A percentile compares a stretch with the other conserved stretches of the same genome.
Evolutionary conservation across 768 basidiomycete genomes (phyloP).

Genomic region (Lactifluus piperatus): DNA sequence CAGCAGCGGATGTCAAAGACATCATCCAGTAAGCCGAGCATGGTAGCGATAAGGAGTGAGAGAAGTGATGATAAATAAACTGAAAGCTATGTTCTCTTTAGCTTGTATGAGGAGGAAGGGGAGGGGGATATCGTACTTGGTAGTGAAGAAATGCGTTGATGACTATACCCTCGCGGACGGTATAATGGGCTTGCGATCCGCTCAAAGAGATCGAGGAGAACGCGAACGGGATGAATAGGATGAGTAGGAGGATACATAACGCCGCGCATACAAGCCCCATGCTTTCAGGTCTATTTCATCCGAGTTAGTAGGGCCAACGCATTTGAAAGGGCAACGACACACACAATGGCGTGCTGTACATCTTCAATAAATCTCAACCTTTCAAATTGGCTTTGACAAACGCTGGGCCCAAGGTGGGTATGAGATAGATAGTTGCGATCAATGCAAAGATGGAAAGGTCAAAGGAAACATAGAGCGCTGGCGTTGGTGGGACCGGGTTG

Average conservation of each 20-base stretch:
- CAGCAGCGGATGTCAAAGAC: slow-evolving; percentile 98
- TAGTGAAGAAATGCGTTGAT: slow-evolving; percentile 69
- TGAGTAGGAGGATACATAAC: slow-evolving; percentile 78
- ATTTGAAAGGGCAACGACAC: slow-evolving; percentile 23
- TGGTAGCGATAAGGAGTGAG: slow-evolving; percentile 85
- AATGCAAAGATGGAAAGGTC: slow-evolving; percentile 84
- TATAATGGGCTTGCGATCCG: slow-evolving; percentile 32
- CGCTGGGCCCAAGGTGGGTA: slow-evolving; percentile 74
- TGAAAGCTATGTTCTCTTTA: slow-evolving; percentile 49
- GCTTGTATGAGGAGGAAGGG: neutral
- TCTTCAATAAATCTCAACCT: slow-evolving; percentile 84
- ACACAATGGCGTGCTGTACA: slow-evolving; percentile 62
- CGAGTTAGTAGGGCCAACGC: neutral
- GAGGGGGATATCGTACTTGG: slow-evolving; percentile 43
- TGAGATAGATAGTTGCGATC: slow-evolving; percentile 59
- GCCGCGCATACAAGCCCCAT: slow-evolving; percentile 86
- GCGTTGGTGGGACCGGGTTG: slow-evolving; percentile 58
- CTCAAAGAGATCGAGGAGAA: slow-evolving; percentile 66
- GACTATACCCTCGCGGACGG: slow-evolving; percentile 50
- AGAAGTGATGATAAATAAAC: slow-evolving; percentile 89
- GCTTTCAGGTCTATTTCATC: slow-evolving; percentile 71
- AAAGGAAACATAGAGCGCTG: slow-evolving; percentile 66
- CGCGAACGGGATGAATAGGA: slow-evolving; percentile 92
- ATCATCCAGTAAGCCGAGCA: slow-evolving; percentile 95
- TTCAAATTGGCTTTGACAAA: slow-evolving; percentile 78